These are phyloP conservation scores for Populus ilicifolia DNA, from an alignment of 345 rosid genomes.

Conservation along the genomic window DNA sequence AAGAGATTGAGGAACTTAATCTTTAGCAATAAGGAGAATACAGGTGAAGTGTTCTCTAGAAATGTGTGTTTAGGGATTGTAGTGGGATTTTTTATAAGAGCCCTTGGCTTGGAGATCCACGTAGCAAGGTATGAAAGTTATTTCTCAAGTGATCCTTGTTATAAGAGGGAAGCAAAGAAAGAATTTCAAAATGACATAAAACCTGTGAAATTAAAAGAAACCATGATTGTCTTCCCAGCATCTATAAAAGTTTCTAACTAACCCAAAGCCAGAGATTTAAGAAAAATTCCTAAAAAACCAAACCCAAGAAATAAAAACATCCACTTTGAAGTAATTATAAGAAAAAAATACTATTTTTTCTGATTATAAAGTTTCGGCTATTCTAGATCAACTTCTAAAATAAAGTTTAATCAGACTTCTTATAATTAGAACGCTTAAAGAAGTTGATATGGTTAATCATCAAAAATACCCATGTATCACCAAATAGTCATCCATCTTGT, in stretches of 20 bases:
- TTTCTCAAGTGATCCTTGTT: neutral
- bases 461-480: neutral
- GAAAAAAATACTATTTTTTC: neutral
- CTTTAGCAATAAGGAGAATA: neutral
- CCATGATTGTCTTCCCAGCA: neutral
- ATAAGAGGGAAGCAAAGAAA: neutral
- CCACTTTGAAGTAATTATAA: neutral
- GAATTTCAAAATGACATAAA: too few species aligned
- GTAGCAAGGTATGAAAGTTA: neutral
- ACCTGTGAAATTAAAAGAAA: neutral
- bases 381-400: neutral
- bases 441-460: neutral
- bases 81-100: neutral
- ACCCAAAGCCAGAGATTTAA: neutral
- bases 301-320: neutral
- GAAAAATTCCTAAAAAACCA: neutral
- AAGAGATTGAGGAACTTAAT: neutral
- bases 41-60: too few species aligned
- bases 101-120: neutral
- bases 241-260: neutral
- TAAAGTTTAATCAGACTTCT: neutral
- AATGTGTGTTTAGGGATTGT: neutral
- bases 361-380: neutral
- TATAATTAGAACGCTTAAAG: neutral
- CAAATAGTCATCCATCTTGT: neutral